A percentile compares a stretch with the other conserved stretches of the same genome.
Conservation (phyloP, 2,329 filamentous ascomycete genomes). For the Venturiaceae sp. region DNA sequence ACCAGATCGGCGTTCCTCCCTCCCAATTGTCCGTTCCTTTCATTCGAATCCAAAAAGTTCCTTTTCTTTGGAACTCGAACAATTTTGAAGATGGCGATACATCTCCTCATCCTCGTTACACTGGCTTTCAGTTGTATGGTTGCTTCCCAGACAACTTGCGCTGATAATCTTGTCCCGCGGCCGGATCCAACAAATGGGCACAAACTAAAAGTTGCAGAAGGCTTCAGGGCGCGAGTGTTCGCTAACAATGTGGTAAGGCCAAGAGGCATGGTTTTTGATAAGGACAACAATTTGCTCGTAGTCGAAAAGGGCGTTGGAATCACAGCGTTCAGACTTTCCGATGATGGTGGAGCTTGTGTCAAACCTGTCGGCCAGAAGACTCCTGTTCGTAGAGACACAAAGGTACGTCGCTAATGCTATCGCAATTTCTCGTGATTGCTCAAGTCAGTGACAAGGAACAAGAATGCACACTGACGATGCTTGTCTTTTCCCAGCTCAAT, state of each 20-base stretch:
- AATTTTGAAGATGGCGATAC: too few relatives aligned
- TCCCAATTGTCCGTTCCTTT: too few relatives aligned
- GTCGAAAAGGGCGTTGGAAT: conserved; percentile 29
- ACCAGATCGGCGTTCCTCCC: neutral
- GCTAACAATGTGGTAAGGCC: too few relatives aligned
- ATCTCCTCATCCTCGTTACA: too few relatives aligned
- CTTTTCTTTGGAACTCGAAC: too few relatives aligned
- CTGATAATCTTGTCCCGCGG: too few relatives aligned
- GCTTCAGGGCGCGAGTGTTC: neutral
- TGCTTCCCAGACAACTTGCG: too few relatives aligned
- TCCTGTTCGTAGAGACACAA: neutral
- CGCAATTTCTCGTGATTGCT: neutral
- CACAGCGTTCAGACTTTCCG: conserved; percentile 25
- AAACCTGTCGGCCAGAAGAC: conserved; percentile 13
- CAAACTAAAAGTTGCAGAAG: neutral
- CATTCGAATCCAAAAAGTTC: too few relatives aligned
- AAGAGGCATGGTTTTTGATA: conserved; percentile 30
- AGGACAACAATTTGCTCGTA: conserved; percentile 28
- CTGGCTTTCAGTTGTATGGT: too few relatives aligned
- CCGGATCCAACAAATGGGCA: too few relatives aligned
- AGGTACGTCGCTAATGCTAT: neutral
- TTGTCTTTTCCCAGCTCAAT: conserved; percentile 23
- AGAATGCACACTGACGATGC: too few relatives aligned
- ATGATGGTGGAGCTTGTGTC: conserved; percentile 21
- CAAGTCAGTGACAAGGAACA: neutral